Base-by-base conservation (phyloP, 371 early-diverging fungal species). In the Mortierella sp. region DNA sequence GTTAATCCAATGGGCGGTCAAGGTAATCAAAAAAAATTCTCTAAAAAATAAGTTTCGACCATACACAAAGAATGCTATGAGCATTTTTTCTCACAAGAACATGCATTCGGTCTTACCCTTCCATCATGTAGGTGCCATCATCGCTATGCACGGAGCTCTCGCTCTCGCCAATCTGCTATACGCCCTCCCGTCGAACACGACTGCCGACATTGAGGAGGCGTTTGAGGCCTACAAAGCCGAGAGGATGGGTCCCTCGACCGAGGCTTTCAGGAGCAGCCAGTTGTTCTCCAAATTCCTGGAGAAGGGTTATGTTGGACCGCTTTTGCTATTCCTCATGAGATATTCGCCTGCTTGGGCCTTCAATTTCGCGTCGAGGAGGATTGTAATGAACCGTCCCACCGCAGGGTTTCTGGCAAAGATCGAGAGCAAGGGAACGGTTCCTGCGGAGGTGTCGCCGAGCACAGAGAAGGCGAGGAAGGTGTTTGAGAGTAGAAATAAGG, bases 1-100 rank as follows among this genome's bases (percentile, higher is more conserved):
- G n/a, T 77, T 44, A 71, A 71, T 22, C 77, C 77, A 0, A 71
- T 72, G 4, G 77, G 71, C 2, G 77, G 68, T 29, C 67, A 71
- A 31, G 76, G 76, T 76, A 67, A 64, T 61, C n/a, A n/a, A n/a
- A n/a, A n/a, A n/a, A n/a, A n/a, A n/a, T n/a, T n/a, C n/a, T n/a
- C n/a, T n/a, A n/a, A 34, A 22, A 19, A 58, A 19, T 0, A 13
- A 19, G 19, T 19, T 8, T 58, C 34, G 2, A 58, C 4, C 19
- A 34, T 5, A 2, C 24, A 50, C 6, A 7, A 0, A 19, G 0
- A 7, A 34, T n/a, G 16, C 19, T 58, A 0, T 2, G 0, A 14
- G 2, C 34, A 0, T 11, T 31, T 29, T 19, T 19, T n/a, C n/a
- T 34, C 6, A 19, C 37, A 2, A 34, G 34, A 58, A 0, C 6